A percentile compares a stretch with the other conserved stretches of the same genome.
Evolutionary conservation across 805 yeast genomes (phyloP).

Genomic region (Metschnikowia bowlesiae): DNA sequence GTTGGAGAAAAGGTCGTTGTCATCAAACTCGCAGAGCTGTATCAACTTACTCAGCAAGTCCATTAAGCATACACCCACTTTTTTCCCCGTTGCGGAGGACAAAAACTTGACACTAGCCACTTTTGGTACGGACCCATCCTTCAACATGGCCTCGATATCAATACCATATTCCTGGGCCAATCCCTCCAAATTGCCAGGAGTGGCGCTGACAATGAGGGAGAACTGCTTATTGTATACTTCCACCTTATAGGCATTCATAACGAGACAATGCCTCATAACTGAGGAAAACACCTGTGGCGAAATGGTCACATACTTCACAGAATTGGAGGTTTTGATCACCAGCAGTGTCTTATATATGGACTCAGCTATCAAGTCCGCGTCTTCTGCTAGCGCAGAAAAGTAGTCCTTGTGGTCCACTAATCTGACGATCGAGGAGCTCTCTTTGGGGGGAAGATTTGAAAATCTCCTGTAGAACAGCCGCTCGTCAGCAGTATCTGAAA

Average conservation of each 20-base stretch:
- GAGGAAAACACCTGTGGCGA: slow-evolving; percentile 69
- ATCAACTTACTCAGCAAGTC: slow-evolving; percentile 66
- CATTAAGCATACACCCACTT: slow-evolving; percentile 74
- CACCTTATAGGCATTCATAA: slow-evolving; percentile 69
- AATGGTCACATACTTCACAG: slow-evolving; percentile 62
- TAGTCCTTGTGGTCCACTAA: slow-evolving; percentile 79
- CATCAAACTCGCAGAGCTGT: slow-evolving; percentile 75
- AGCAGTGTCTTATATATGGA: slow-evolving; percentile 77
- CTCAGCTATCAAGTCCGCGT: slow-evolving; percentile 82
- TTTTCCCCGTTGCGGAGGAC: slow-evolving; percentile 37
- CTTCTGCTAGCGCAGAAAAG: slow-evolving; percentile 66
- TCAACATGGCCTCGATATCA: slow-evolving; percentile 59
- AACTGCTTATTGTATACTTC: slow-evolving; percentile 76
- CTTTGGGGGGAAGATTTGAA: slow-evolving; percentile 45
- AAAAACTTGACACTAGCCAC: slow-evolving; percentile 36
- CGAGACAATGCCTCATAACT: slow-evolving; percentile 60
- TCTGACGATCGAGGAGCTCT: slow-evolving; percentile 49
- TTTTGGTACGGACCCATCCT: slow-evolving; percentile 37
- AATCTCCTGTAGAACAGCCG: slow-evolving; percentile 42
- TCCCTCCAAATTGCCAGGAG: slow-evolving; percentile 84
- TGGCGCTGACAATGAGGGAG: slow-evolving; percentile 55
- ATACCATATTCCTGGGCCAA: slow-evolving; percentile 34
- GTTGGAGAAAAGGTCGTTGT: slow-evolving; percentile 83
- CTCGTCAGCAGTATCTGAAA: slow-evolving; percentile 41
- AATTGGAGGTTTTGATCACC: slow-evolving; percentile 61